Evolutionary conservation across 371 early-diverging fungal species (phyloP).

Genomic region (Blastocladiella emersonii): DNA sequence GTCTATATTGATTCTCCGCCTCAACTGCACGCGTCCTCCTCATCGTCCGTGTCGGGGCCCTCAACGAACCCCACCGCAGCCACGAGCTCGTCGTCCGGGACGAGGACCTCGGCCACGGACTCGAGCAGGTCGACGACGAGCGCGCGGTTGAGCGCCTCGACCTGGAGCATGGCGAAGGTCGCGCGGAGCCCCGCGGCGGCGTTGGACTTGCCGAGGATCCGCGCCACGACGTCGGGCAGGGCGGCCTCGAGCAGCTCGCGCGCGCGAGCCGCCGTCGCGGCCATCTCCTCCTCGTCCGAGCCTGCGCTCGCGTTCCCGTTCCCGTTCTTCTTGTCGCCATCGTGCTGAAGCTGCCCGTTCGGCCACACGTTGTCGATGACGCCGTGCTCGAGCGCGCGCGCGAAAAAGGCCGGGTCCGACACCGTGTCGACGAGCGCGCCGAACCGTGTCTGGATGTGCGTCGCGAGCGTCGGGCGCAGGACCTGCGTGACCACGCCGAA

Average conservation of each 20-base stretch:
- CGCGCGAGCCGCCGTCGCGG: not conserved
- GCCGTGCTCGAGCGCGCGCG: not conserved
- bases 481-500: not conserved
- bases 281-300: not conserved
- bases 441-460: not conserved
- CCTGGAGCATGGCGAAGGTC: not conserved
- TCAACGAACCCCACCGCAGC: too few species aligned
- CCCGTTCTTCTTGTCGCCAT: not conserved
- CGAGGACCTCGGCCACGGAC: not conserved
- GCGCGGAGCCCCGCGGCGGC: not conserved
- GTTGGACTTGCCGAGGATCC: not conserved
- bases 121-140: not conserved
- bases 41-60: too few species aligned
- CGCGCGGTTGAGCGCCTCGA: not conserved
- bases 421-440: not conserved
- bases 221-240: not conserved
- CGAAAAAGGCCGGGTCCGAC: not conserved
- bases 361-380: not conserved
- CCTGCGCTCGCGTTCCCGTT: not conserved
- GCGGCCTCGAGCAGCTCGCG: not conserved
- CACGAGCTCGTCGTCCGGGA: not conserved
- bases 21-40: too few species aligned
- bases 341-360: not conserved
- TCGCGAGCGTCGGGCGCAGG: not conserved
- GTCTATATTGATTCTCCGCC: too few species aligned